These are phyloP conservation scores for Turritis glabra DNA, from an alignment of 345 rosid species.

Conservation along the genomic window DNA sequence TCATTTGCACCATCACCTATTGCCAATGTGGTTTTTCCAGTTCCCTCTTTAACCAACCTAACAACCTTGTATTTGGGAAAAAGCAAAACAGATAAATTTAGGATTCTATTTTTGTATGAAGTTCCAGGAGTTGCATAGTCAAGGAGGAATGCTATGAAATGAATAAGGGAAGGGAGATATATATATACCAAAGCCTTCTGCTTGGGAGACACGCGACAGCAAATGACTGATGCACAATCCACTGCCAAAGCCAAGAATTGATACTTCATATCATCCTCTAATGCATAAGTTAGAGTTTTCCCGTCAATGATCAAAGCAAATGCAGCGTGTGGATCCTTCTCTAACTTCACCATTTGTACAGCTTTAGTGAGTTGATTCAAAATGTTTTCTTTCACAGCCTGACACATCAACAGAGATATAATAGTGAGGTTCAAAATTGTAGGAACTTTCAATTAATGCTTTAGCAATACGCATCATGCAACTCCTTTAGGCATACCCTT, in stretches of 20 bases:
- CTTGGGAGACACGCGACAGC: constrained; percentile 98
- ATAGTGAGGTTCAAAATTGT: background rate
- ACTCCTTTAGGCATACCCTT: constrained; percentile 48
- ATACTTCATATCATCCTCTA: constrained; percentile 85
- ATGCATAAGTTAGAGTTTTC: constrained; percentile 69
- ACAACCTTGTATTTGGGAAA: constrained; percentile 57
- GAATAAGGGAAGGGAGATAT: background rate
- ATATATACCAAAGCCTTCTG: constrained; percentile 87
- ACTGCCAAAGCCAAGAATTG: constrained; percentile 87
- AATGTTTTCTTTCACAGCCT: constrained; percentile 77
- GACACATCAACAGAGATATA: constrained; percentile 35
- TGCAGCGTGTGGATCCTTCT: constrained; percentile 90
- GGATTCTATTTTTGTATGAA: background rate
- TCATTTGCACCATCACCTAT: constrained; percentile 99
- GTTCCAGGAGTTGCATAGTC: background rate
- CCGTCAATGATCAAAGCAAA: constrained; percentile 96
- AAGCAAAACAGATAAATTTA: background rate
- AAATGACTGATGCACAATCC: constrained; percentile 93
- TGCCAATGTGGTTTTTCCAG: constrained; percentile 87
- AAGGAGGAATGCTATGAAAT: background rate
- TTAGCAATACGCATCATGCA: constrained; percentile 10
- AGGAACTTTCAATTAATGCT: background rate
- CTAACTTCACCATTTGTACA: constrained; percentile 82
- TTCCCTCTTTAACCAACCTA: constrained; percentile 89
- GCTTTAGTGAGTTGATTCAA: constrained; percentile 79